These are phyloP conservation scores for Choiromyces venosus DNA, from an alignment of 495 filamentous ascomycete species.

Conservation along the genomic window DNA sequence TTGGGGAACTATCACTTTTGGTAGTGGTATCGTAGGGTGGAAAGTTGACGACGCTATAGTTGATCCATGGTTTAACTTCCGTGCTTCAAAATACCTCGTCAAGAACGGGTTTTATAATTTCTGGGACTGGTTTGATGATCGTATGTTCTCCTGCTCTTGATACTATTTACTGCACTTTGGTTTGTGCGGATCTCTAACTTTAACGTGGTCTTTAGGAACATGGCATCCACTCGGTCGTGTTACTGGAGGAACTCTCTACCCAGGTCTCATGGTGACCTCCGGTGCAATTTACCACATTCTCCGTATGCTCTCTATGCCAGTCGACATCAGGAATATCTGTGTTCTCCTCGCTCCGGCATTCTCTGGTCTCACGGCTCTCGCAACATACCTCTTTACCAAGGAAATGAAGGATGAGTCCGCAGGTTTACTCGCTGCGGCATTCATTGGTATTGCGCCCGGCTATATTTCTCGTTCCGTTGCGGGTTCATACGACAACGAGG, in stretches of 20 bases:
- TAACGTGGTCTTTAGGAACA: conserved; percentile 57
- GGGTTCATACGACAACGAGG: conserved; percentile 99
- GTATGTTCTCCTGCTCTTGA: conserved; percentile 48
- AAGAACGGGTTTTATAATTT: conserved; percentile 97
- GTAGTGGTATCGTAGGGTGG: conserved; percentile 35
- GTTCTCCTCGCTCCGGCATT: conserved; percentile 93
- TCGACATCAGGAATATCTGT: conserved; percentile 98
- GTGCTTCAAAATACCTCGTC: conserved; percentile 95
- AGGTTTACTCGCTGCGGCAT: conserved; percentile 85
- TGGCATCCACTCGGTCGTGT: conserved; percentile 99
- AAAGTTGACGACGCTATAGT: conserved; percentile 52
- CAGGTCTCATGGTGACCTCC: conserved; percentile 98
- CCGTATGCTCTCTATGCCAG: conserved; percentile 81
- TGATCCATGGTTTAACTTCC: conserved; percentile 99
- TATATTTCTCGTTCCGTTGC: conserved; percentile 98
- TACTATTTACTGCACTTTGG: background rate
- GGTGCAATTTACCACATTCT: conserved; percentile 93
- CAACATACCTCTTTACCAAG: conserved; percentile 90
- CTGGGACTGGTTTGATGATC: conserved; percentile 99
- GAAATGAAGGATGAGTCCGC: conserved; percentile 94
- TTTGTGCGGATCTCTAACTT: conserved; percentile 31
- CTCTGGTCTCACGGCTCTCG: conserved; percentile 89
- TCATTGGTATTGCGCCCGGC: conserved; percentile 96
- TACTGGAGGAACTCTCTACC: conserved; percentile 96
- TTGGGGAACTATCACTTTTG: conserved; percentile 12